Base-by-base conservation (phyloP, 73 alveolate species). In the Paraurostyla sp. region DNA sequence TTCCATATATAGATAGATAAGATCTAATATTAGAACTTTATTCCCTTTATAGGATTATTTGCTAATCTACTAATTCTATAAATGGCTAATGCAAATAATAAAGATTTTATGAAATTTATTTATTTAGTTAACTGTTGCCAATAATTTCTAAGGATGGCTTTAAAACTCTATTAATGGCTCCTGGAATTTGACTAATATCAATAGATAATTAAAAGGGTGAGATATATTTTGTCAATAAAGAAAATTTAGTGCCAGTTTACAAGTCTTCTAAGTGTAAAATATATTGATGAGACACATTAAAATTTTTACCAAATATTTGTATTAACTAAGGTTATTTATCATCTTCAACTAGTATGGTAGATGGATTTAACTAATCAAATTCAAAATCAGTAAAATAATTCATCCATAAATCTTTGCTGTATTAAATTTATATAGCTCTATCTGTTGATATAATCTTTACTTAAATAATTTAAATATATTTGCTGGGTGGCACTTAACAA, bases 271-370 rank as follows among this genome's bases (percentile, higher is more conserved):
- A 22, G 2, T 9, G 9, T 42, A 65, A 23, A 7, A 7, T 1
- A 40, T 65, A 65, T 0, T 38, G 1, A 3, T 16, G 7, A 6
- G 82, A 65, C 20, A 6, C 1, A 38, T 65, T 65, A 30, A 65
- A 65, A 38, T 65, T 65, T 65, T 65, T 65, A 15, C 82, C 82
- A 65, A 22, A 38, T 18, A 65, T 65, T 22, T 18, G 0, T 65
- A 65, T 65, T 2, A 13, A 65, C 7, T 4, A 13, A 36, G 58
- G 13, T 40, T 36, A 1, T 11, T 32, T 15, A 11, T 65, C 7
- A 11, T 18, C 33, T 32, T 65, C 23, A 22, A 22, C 41, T 2
- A 65, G 13, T 16, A 13, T 13, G 20, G 1, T 15, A 40, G 7
- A 38, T 6, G 82, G 82, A 38, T 25, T 6, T 7, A 65, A 38